Conservation (phyloP, 768 basidiomycete species). For the Podaxis pistillaris region DNA sequence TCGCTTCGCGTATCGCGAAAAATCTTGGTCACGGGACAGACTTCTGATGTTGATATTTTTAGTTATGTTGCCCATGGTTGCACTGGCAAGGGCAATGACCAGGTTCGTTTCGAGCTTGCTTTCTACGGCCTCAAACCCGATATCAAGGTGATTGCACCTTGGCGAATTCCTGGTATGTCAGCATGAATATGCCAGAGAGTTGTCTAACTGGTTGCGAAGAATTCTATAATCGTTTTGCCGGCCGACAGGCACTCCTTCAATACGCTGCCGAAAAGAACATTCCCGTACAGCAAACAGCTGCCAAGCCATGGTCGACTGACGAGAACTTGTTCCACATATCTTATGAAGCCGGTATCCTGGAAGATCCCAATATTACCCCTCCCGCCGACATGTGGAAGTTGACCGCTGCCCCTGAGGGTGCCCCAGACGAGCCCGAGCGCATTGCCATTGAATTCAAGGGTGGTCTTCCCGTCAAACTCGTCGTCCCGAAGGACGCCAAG, state of each 20-base stretch:
- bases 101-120: conserved; percentile 98
- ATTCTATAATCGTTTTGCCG: conserved; percentile 97
- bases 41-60: conserved; percentile 1
- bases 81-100: conserved; percentile 99
- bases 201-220: conserved; percentile 38
- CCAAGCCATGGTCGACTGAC: conserved; percentile 99
- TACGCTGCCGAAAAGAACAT: conserved; percentile 88
- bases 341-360: conserved; percentile 98
- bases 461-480: conserved; percentile 86
- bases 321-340: conserved; percentile 99
- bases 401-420: conserved; percentile 77
- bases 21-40: background rate
- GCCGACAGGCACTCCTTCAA: conserved; percentile 87
- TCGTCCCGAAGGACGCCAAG: conserved; percentile 50
- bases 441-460: conserved; percentile 83
- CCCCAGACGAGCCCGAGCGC: conserved; percentile 75
- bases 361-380: conserved; percentile 93
- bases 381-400: conserved; percentile 99
- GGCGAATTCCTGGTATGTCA: conserved; percentile 85
- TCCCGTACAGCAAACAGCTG: conserved; percentile 90
- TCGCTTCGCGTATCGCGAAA: background rate
- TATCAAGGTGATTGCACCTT: conserved; percentile 98
- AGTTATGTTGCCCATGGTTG: conserved; percentile 98
- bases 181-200: background rate
- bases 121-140: conserved; percentile 98